Conservation (phyloP, 306 rosid species). For the Castanea sativa region DNA sequence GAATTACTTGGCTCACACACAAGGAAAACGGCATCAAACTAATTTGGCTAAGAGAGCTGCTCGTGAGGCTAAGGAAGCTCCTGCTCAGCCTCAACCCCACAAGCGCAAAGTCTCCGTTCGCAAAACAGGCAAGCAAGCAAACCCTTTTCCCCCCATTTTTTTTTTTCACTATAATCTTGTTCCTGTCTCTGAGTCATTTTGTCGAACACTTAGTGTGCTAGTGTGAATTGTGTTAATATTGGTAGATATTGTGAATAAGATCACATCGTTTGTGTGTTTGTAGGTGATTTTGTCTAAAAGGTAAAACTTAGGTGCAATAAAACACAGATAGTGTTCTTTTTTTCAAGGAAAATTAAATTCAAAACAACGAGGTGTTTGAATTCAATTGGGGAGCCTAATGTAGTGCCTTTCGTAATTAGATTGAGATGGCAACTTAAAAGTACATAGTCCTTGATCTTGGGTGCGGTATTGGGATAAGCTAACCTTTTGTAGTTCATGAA, state of each 20-base stretch:
- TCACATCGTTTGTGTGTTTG: background rate
- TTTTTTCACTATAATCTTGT: background rate
- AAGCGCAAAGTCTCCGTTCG: constrained; percentile 80
- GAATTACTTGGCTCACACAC: constrained; percentile 94
- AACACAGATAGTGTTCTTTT: no score
- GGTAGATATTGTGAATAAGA: background rate
- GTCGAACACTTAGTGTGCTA: constrained; percentile 1
- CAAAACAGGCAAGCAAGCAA: constrained; percentile 50
- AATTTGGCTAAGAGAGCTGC: constrained; percentile 93
- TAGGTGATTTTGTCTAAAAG: no score
- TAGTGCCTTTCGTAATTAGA: background rate
- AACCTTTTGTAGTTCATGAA: background rate
- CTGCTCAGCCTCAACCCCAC: constrained; percentile 97
- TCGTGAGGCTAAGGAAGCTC: constrained; percentile 95
- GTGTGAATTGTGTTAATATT: no score
- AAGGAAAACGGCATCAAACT: constrained; percentile 94
- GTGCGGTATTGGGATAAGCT: background rate
- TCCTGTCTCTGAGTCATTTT: background rate
- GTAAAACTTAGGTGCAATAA: no score
- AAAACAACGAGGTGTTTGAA: no score
- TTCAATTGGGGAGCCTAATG: no score
- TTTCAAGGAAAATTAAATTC: no score
- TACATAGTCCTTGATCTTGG: background rate
- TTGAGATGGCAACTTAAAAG: background rate
- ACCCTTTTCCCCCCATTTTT: background rate